A percentile compares a stretch with the other conserved stretches of the same genome.
phyloP scores from a whole-genome alignment of 1,139 yeast genomes.

The Blastobotrys malaysiensis region DNA sequence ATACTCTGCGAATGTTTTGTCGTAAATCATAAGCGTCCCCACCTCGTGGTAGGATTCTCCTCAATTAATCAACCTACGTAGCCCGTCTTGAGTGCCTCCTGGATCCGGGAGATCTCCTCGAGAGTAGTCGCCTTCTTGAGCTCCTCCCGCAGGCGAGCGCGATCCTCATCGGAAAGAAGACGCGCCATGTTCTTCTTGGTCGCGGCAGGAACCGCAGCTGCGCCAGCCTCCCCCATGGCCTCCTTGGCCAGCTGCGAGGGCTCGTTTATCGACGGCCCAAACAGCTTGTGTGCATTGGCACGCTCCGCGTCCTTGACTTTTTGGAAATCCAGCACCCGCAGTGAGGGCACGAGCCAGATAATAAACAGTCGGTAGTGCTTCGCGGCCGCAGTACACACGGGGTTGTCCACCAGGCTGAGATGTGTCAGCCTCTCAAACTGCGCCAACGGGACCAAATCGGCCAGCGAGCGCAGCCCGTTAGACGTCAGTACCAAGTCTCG shows the following conservation, averaged over 20 bases:
- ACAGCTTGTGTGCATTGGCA: constrained; percentile 38
- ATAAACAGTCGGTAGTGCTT: constrained; percentile 55
- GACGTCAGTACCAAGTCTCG: constrained; percentile 46
- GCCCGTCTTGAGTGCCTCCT: constrained; percentile 44
- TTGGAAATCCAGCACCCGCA: constrained; percentile 61
- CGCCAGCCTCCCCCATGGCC: constrained; percentile 25
- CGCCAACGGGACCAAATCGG: constrained; percentile 37
- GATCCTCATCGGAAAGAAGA: constrained; percentile 52
- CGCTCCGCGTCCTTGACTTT: constrained; percentile 57
- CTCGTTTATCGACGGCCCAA: constrained; percentile 37
- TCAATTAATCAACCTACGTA: constrained; percentile 1
- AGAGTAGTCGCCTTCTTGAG: constrained; percentile 60
- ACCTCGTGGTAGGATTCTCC: no score
- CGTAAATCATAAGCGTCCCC: not conserved
- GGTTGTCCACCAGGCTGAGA: constrained; percentile 57
- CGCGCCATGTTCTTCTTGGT: constrained; percentile 32
- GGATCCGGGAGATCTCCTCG: constrained; percentile 71
- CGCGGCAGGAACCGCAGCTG: constrained; percentile 19
- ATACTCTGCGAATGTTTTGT: not conserved
- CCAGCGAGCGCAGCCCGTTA: constrained; percentile 45
- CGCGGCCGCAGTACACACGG: constrained; percentile 41
- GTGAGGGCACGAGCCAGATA: constrained; percentile 57
- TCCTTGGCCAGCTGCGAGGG: constrained; percentile 33
- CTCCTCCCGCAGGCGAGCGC: constrained; percentile 45
- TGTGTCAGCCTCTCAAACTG: constrained; percentile 39